Conservation (phyloP, 768 basidiomycete genomes). For the Pisolithus tinctorius region DNA sequence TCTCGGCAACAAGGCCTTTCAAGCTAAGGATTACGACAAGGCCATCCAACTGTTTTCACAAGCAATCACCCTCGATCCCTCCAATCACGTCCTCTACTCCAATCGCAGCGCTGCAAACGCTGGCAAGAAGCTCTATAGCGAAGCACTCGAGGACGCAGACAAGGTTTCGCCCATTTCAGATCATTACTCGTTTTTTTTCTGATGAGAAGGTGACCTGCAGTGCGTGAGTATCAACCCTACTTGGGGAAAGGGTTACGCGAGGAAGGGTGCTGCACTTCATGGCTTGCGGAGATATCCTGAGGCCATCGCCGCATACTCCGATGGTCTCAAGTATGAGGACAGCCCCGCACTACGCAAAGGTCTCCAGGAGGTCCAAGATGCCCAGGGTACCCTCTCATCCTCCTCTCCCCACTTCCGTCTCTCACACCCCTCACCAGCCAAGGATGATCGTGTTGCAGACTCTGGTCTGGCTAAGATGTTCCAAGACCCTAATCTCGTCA, state of each 20-base stretch:
- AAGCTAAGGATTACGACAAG: constrained; percentile 85
- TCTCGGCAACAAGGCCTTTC: constrained; percentile 92
- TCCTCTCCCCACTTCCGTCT: not conserved
- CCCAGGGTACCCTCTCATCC: constrained; percentile 49
- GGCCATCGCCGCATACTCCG: constrained; percentile 78
- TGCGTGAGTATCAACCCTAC: constrained; percentile 71
- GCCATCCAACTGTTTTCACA: constrained; percentile 80
- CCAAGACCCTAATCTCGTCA: constrained; percentile 73
- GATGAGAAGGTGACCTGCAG: constrained; percentile 31
- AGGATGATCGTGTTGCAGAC: constrained; percentile 37
- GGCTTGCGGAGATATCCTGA: constrained; percentile 74
- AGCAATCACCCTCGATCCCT: constrained; percentile 76
- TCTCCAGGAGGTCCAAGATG: constrained; percentile 80
- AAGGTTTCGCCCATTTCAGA: constrained; percentile 44
- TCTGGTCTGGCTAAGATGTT: constrained; percentile 72
- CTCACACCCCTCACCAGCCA: constrained; percentile 18
- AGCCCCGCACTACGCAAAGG: constrained; percentile 81
- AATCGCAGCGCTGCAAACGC: constrained; percentile 88
- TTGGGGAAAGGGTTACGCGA: constrained; percentile 87
- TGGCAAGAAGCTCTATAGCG: constrained; percentile 73
- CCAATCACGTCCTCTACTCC: constrained; percentile 86
- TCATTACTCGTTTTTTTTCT: constrained; percentile 1
- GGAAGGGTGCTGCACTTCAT: constrained; percentile 91
- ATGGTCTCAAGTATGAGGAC: constrained; percentile 76
- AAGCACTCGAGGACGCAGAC: constrained; percentile 83